A percentile compares a stretch with the other conserved stretches of the same genome.
phyloP scores from a whole-genome alignment of 768 basidiomycete genomes.

The Fistulinella prunicolor region DNA sequence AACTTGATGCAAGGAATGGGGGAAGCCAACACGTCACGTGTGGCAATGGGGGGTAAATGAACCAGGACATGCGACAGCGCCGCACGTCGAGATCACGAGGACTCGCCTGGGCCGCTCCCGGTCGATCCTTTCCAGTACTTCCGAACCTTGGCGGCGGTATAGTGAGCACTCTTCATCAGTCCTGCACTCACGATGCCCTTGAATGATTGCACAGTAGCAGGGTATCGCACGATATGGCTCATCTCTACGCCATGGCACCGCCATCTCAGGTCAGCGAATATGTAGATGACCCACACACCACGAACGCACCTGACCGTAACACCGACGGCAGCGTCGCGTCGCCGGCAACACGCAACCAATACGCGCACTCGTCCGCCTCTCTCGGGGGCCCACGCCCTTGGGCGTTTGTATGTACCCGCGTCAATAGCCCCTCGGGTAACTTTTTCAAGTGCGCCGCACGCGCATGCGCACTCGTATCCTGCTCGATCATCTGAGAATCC shows the following conservation, averaged over 20 bases:
- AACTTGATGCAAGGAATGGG: no score
- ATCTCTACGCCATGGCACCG: slow-evolving; percentile 50
- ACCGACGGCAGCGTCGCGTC: slow-evolving; percentile 54
- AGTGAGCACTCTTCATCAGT: slow-evolving; percentile 70
- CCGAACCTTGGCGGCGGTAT: slow-evolving; percentile 69
- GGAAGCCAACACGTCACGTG: no score
- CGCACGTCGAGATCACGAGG: slow-evolving; percentile 9
- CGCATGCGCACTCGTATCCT: slow-evolving; percentile 69
- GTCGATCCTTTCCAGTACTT: slow-evolving; percentile 71
- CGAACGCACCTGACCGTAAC: slow-evolving; percentile 50
- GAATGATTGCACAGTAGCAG: slow-evolving; percentile 78
- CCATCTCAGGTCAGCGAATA: neutral
- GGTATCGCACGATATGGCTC: slow-evolving; percentile 71
- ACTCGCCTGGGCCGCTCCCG: neutral
- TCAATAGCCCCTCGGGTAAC: slow-evolving; percentile 67
- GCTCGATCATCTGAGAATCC: slow-evolving; percentile 53
- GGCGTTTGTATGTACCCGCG: slow-evolving; percentile 44
- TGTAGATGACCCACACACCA: no score
- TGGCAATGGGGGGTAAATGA: no score
- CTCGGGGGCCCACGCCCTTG: slow-evolving; percentile 33
- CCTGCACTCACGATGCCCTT: slow-evolving; percentile 89
- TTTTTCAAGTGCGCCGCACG: slow-evolving; percentile 74
- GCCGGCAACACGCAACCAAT: slow-evolving; percentile 70
- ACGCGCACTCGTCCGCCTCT: slow-evolving; percentile 69
- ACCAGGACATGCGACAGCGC: no score